These are phyloP conservation scores for Lactarius quietus DNA, from an alignment of 768 basidiomycete species.

Conservation along the genomic window DNA sequence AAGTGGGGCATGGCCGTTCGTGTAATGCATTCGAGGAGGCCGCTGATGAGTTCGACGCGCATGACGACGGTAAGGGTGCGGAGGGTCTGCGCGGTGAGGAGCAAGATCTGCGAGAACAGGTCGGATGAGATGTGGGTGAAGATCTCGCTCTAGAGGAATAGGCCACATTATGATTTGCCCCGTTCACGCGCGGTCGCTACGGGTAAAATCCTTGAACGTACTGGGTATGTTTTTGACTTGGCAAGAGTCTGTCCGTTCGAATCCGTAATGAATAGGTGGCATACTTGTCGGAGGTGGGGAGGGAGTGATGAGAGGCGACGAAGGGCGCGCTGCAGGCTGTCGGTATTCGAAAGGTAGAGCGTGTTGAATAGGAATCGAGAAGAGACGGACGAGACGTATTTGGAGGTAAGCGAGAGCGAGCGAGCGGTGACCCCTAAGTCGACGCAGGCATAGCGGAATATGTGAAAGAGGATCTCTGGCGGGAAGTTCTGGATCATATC, in stretches of 20 bases:
- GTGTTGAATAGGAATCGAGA: slow-evolving; percentile 20
- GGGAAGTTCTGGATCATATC: slow-evolving; percentile 17
- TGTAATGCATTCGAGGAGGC: slow-evolving; percentile 10
- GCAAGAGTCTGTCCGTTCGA: neutral
- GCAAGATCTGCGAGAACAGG: slow-evolving; percentile 7
- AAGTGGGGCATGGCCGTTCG: slow-evolving; percentile 5
- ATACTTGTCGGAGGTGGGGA: slow-evolving; percentile 7
- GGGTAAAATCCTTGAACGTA: neutral
- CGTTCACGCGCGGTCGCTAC: neutral
- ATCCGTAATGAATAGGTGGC: slow-evolving; percentile 20
- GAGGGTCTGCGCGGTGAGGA: slow-evolving; percentile 14
- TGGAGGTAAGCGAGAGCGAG: slow-evolving; percentile 17
- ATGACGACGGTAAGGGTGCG: slow-evolving; percentile 17
- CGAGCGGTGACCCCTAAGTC: slow-evolving; percentile 17
- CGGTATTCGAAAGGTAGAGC: slow-evolving; percentile 3
- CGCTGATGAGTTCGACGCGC: neutral
- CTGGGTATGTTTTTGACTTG: neutral
- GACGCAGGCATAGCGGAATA: slow-evolving; percentile 21
- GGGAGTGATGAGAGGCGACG: slow-evolving; percentile 13
- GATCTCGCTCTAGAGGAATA: neutral
- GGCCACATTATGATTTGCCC: neutral
- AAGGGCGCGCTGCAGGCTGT: slow-evolving; percentile 5
- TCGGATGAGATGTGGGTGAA: neutral
- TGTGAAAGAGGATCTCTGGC: slow-evolving; percentile 18
- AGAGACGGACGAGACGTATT: slow-evolving; percentile 8